Evolutionary conservation across 2,329 filamentous ascomycete species (phyloP).

Genomic region (Fusarium sp.): DNA sequence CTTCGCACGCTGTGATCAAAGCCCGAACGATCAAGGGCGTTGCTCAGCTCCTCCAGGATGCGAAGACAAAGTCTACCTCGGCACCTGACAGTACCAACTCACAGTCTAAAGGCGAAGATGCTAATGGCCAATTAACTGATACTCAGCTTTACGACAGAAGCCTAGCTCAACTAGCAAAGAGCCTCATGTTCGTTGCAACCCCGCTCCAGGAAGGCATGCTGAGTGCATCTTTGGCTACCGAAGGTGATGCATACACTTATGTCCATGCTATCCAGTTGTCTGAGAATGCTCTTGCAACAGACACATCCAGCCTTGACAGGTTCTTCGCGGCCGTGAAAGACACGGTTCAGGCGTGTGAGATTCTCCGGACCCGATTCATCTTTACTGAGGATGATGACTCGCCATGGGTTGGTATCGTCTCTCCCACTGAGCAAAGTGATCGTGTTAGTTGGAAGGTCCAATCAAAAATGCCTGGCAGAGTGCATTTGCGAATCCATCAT

Average conservation of each 20-base stretch:
- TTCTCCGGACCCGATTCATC: slow-evolving; percentile 16
- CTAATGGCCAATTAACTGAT: fast-evolving
- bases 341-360: slow-evolving; percentile 18
- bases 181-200: slow-evolving; percentile 23
- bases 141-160: background rate
- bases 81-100: fast-evolving
- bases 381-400: slow-evolving; percentile 21
- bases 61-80: background rate
- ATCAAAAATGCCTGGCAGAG: background rate
- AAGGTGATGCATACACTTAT: slow-evolving; percentile 19
- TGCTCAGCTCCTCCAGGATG: background rate
- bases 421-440: slow-evolving; percentile 19
- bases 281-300: background rate
- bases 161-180: slow-evolving; percentile 5
- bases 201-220: slow-evolving; percentile 31
- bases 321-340: slow-evolving; percentile 19
- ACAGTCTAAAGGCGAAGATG: fast-evolving
- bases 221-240: slow-evolving; percentile 19
- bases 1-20: slow-evolving; percentile 16
- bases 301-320: background rate
- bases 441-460: slow-evolving; percentile 12
- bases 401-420: slow-evolving; percentile 26
- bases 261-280: slow-evolving; percentile 19
- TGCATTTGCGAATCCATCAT: slow-evolving; percentile 20
- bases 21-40: slow-evolving; percentile 14